Percentiles rank a stretch among this genome's conserved stretches.
phyloP scores from a whole-genome alignment of 306 rosid genomes.

The Carpinus fangiana region DNA sequence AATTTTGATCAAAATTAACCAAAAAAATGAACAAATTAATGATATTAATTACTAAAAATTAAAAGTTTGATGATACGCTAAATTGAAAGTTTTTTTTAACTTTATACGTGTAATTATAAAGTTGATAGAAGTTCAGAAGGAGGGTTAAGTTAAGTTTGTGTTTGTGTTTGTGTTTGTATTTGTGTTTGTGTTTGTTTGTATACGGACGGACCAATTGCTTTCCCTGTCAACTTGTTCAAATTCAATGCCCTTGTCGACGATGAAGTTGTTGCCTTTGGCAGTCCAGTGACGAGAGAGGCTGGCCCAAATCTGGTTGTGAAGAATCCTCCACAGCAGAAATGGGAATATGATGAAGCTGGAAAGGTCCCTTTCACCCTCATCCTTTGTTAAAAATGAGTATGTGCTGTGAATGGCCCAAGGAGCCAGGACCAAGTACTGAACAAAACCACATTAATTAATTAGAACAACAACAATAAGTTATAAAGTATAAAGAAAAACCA shows the following conservation, averaged over 20 bases:
- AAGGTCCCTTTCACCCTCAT: background rate
- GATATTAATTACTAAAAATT: no score
- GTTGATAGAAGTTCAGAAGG: no score
- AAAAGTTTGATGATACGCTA: no score
- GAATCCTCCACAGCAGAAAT: slow-evolving; percentile 2
- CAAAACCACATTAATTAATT: background rate
- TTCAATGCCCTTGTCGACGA: slow-evolving; percentile 33
- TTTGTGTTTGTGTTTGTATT: no score
- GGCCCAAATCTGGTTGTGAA: slow-evolving; percentile 37
- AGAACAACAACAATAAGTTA: background rate
- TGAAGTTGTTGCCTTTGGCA: slow-evolving; percentile 1
- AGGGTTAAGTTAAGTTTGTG: no score
- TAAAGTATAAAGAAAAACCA: no score
- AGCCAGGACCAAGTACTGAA: background rate
- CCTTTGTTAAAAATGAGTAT: background rate
- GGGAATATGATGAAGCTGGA: background rate
- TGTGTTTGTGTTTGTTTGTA: background rate
- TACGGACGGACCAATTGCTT: slow-evolving; percentile 25
- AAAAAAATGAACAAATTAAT: no score
- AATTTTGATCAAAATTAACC: no score
- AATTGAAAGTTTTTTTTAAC: no score
- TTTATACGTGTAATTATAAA: no score
- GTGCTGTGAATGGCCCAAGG: background rate
- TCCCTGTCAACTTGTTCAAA: slow-evolving; percentile 47
- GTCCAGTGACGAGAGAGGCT: slow-evolving; percentile 20